Conservation (phyloP, 306 rosid species). For the Dalbergia oliveri region DNA sequence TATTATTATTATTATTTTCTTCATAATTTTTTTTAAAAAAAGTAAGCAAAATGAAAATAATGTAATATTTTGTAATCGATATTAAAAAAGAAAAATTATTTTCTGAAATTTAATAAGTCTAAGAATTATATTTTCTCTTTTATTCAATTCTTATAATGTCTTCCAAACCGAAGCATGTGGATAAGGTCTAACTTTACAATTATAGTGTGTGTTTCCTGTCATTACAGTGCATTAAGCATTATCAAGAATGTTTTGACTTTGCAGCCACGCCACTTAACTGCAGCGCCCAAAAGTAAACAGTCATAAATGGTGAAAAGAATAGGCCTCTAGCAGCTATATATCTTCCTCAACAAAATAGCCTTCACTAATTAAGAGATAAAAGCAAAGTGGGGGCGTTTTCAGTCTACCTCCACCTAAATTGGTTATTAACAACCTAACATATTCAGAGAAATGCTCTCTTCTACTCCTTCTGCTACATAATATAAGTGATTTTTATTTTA, state of each 20-base stretch:
- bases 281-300: background rate
- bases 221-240: conserved; percentile 10
- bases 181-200: conserved; percentile 20
- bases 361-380: conserved; percentile 1
- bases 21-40: too few relatives aligned
- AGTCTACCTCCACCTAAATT: background rate
- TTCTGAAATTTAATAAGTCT: too few relatives aligned
- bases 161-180: background rate
- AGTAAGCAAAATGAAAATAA: too few relatives aligned
- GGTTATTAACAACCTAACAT: conserved; percentile 4
- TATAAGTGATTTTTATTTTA: too few relatives aligned
- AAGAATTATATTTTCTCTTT: too few relatives aligned
- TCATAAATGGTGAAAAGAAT: conserved; percentile 17
- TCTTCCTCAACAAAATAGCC: conserved; percentile 28
- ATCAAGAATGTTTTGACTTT: conserved; percentile 29
- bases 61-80: too few relatives aligned
- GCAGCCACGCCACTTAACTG: background rate
- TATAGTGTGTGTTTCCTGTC: background rate
- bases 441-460: background rate
- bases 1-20: too few relatives aligned
- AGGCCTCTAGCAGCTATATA: background rate
- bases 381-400: conserved; percentile 21
- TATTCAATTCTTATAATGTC: background rate
- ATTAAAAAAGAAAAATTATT: too few relatives aligned
- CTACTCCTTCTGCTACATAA: too few relatives aligned